Percentiles rank a stretch among this genome's conserved stretches.
Conservation (phyloP, 352 stramenopile species). For the Pythium scleroteichum region DNA sequence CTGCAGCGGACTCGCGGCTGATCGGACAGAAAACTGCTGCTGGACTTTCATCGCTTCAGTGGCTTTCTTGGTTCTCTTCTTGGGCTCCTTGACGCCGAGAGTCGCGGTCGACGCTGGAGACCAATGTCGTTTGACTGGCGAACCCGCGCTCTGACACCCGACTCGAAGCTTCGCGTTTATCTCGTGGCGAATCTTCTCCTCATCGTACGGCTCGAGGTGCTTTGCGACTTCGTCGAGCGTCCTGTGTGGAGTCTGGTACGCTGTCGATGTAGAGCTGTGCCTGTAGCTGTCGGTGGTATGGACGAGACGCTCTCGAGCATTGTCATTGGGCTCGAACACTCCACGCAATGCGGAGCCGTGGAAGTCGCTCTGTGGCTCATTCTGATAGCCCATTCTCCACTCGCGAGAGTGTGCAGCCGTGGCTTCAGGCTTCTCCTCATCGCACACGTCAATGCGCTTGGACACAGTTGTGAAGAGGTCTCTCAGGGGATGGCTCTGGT, state of each 20-base stretch:
- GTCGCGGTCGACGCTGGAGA: slow-evolving; percentile 40
- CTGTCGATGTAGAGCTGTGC: slow-evolving; percentile 11
- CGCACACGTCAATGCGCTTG: slow-evolving; percentile 28
- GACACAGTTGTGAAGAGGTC: slow-evolving; percentile 56
- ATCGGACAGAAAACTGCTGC: slow-evolving; percentile 37
- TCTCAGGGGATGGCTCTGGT: slow-evolving; percentile 43
- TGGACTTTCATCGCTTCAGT: slow-evolving; percentile 10
- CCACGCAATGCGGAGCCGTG: slow-evolving; percentile 31
- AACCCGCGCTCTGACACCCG: slow-evolving; percentile 2
- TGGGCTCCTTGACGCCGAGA: slow-evolving; percentile 5
- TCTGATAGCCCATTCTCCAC: slow-evolving; percentile 55
- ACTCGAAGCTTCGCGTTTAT: slow-evolving; percentile 19
- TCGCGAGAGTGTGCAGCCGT: slow-evolving; percentile 27
- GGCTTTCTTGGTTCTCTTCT: slow-evolving; percentile 18
- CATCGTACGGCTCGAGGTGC: slow-evolving; percentile 20
- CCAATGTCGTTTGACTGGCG: slow-evolving; percentile 30
- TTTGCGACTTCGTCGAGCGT: slow-evolving; percentile 1
- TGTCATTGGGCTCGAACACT: slow-evolving; percentile 55
- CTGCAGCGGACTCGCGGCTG: slow-evolving; percentile 18
- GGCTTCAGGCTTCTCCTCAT: slow-evolving; percentile 10
- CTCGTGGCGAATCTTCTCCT: slow-evolving; percentile 20
- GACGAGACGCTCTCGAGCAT: slow-evolving; percentile 33
- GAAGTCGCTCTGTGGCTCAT: slow-evolving; percentile 35
- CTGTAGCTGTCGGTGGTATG: slow-evolving; percentile 6
- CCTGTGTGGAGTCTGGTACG: slow-evolving; percentile 15